phyloP scores from a whole-genome alignment of 495 filamentous ascomycete genomes.

The Hypoxylon perforatum region DNA sequence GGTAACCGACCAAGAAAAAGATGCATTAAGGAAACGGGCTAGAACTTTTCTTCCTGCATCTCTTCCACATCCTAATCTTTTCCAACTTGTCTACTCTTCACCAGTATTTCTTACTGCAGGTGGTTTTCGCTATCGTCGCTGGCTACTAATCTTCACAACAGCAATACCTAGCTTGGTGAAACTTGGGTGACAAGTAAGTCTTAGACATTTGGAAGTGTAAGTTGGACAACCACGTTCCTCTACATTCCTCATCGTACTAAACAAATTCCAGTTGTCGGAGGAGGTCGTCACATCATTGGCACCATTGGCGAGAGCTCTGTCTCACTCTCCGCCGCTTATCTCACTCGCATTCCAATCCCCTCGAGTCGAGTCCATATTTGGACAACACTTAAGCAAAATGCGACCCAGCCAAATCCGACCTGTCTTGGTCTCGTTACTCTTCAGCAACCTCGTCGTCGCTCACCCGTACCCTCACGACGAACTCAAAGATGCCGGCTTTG shows the following conservation, averaged over 20 bases:
- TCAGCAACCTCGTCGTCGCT: slow-evolving; percentile 51
- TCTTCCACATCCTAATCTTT: slow-evolving; percentile 17
- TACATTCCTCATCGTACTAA: slow-evolving; percentile 14
- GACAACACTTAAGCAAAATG: slow-evolving; percentile 42
- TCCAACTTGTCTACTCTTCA: slow-evolving; percentile 13
- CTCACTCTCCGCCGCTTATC: slow-evolving; percentile 18
- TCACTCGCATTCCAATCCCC: slow-evolving; percentile 36
- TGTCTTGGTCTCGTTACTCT: slow-evolving; percentile 40
- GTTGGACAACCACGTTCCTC: slow-evolving; percentile 28
- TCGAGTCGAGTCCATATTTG: slow-evolving; percentile 20
- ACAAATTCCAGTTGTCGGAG: slow-evolving; percentile 21
- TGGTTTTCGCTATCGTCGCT: slow-evolving; percentile 18
- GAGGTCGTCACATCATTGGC: slow-evolving; percentile 21
- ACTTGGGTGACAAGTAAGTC: slow-evolving; percentile 1
- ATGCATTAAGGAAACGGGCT: slow-evolving; percentile 44
- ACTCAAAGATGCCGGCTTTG: slow-evolving; percentile 50
- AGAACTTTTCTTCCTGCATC: slow-evolving; percentile 26
- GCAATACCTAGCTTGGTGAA: slow-evolving; percentile 20
- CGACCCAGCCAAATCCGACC: slow-evolving; percentile 25
- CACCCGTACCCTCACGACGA: slow-evolving; percentile 54
- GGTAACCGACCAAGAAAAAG: slow-evolving; percentile 36
- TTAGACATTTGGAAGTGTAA: slow-evolving; percentile 35
- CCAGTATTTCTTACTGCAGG: slow-evolving; percentile 8
- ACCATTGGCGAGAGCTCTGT: slow-evolving; percentile 29
- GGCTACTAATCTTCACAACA: slow-evolving; percentile 16